A percentile compares a stretch with the other conserved stretches of the same genome.
Conservation (phyloP, 768 basidiomycete genomes). For the Boletus edulis region DNA sequence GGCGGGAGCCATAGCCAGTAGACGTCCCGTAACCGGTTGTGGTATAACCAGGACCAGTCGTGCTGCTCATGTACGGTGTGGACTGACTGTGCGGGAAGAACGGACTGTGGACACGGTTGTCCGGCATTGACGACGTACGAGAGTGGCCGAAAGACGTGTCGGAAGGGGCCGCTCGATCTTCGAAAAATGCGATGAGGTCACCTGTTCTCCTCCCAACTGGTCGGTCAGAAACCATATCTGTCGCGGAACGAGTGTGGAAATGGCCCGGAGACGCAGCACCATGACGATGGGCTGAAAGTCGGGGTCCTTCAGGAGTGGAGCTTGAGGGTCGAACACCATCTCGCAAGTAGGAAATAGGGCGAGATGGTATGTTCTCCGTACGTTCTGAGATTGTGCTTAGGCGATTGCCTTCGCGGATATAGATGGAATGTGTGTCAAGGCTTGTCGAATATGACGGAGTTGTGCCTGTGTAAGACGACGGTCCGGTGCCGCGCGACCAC, state of each 20-base stretch:
- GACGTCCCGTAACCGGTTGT: conserved; percentile 32
- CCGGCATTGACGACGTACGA: conserved; percentile 53
- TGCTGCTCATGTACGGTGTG: conserved; percentile 38
- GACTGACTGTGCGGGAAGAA: conserved; percentile 35
- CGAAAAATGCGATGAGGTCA: conserved; percentile 76
- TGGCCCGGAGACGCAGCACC: conserved; percentile 37
- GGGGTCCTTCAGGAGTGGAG: conserved; percentile 44
- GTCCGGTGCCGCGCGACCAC: conserved; percentile 54
- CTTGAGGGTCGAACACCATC: conserved; percentile 32
- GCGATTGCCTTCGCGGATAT: conserved; percentile 43
- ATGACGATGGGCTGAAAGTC: conserved; percentile 45
- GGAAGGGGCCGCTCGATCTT: conserved; percentile 46
- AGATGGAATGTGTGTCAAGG: conserved; percentile 37
- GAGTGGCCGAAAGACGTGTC: conserved; percentile 42
- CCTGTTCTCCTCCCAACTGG: conserved; percentile 55
- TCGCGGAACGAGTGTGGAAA: conserved; percentile 53
- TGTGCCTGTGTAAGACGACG: conserved; percentile 31
- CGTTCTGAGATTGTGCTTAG: conserved; percentile 79
- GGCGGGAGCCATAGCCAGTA: conserved; percentile 38
- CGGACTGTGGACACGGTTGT: conserved; percentile 30
- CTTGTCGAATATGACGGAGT: conserved; percentile 34
- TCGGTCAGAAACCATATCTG: conserved; percentile 51
- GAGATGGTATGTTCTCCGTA: conserved; percentile 63
- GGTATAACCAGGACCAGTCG: conserved; percentile 35
- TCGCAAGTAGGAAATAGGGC: conserved; percentile 50